A percentile compares a stretch with the other conserved stretches of the same genome.
phyloP scores from a whole-genome alignment of 768 basidiomycete species.

The Auricularia heimuer region DNA sequence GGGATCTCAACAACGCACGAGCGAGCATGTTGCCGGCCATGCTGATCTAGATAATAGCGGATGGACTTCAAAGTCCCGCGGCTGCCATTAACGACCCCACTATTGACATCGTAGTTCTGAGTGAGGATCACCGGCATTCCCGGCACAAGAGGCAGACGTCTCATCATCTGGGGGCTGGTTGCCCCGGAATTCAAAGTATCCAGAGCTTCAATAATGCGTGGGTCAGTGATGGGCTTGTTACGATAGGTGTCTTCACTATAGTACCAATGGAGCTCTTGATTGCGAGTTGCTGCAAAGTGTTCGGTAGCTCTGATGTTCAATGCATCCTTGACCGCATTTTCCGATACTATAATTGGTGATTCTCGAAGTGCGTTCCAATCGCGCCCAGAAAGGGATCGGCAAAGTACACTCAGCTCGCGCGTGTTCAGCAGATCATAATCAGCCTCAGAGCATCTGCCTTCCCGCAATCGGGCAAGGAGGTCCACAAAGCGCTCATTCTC shows the following conservation, averaged over 20 bases:
- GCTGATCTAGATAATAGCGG: slow-evolving; percentile 13
- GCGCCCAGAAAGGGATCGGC: slow-evolving; percentile 2
- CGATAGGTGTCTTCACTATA: neutral
- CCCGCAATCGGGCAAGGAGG: neutral
- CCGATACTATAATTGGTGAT: slow-evolving; percentile 27
- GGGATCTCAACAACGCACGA: slow-evolving; percentile 19
- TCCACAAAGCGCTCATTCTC: slow-evolving; percentile 16
- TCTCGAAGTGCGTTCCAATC: slow-evolving; percentile 14
- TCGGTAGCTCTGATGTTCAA: slow-evolving; percentile 4
- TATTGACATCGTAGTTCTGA: slow-evolving; percentile 29
- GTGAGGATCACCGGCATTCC: slow-evolving; percentile 2
- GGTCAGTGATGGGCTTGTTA: neutral
- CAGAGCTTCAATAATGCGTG: neutral
- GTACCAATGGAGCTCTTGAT: neutral
- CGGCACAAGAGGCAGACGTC: neutral
- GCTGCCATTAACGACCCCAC: slow-evolving; percentile 29
- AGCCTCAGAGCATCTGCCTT: neutral
- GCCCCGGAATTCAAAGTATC: neutral
- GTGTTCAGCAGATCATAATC: slow-evolving; percentile 18
- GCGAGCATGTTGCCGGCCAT: slow-evolving; percentile 10
- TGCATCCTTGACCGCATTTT: slow-evolving; percentile 22
- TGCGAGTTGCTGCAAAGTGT: neutral
- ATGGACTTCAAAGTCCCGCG: slow-evolving; percentile 18
- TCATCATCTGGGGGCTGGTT: neutral
- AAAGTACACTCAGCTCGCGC: slow-evolving; percentile 6